Evolutionary conservation across 768 basidiomycete genomes (phyloP).

Genomic region (Boletus rubescentipes): DNA sequence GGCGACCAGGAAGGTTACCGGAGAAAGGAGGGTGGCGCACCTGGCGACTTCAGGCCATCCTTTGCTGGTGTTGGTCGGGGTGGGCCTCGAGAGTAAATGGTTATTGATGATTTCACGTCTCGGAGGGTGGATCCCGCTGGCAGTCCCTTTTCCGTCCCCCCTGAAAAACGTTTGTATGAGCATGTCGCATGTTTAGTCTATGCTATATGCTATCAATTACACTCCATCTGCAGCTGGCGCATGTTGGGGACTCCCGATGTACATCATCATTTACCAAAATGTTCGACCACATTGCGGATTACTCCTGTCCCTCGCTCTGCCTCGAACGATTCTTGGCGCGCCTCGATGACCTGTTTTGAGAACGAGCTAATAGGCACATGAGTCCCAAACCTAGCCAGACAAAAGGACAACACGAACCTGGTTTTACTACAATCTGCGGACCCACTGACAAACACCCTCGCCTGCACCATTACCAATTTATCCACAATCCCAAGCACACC

Average conservation of each 20-base stretch:
- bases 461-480: constrained; percentile 50
- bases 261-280: constrained; percentile 38
- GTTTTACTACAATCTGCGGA: constrained; percentile 44
- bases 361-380: constrained; percentile 40
- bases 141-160: not conserved
- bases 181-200: constrained; percentile 29
- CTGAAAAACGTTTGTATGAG: constrained; percentile 26
- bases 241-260: not conserved
- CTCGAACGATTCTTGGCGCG: constrained; percentile 31
- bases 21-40: constrained; percentile 83
- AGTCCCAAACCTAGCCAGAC: not conserved
- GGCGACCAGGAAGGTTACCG: constrained; percentile 88
- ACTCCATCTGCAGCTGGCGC: not conserved
- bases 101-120: not conserved
- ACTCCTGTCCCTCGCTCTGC: not conserved
- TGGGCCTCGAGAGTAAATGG: constrained; percentile 62
- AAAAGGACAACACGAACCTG: constrained; percentile 36
- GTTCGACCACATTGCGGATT: constrained; percentile 43
- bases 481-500: constrained; percentile 57
- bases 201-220: constrained; percentile 23
- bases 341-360: constrained; percentile 51
- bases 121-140: not conserved
- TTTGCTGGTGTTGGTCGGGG: constrained; percentile 90
- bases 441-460: constrained; percentile 52
- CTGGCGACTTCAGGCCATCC: constrained; percentile 85